Base-by-base conservation (phyloP, 2,329 filamentous ascomycete species). In the Stemphylium beticola region DNA sequence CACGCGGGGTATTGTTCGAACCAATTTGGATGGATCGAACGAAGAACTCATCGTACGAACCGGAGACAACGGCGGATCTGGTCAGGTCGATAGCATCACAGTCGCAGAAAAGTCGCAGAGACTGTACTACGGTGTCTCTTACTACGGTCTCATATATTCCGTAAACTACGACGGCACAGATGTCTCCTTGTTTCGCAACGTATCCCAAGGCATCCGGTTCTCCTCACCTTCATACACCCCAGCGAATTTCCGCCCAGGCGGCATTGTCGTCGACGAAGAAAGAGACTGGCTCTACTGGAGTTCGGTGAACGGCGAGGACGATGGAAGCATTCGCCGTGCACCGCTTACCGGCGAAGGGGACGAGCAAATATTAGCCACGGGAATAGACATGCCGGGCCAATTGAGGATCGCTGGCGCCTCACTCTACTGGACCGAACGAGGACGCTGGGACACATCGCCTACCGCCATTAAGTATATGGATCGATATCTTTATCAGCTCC, bases 251-350 rank as follows among this genome's bases (percentile, higher is more conserved):
- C 46, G 45, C 26, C 34, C 58, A 9, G 45, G 20, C 12, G 55
- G 55, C 7, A 29, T 63, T 2, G 24, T 36, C 5, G 51, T 61
- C 12, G 60, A 63, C 31, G 45, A 61, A 37, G 50, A 53, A 14
- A 50, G 40, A 31, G 50, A 50, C 14, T 59, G 52, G 49, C 32
- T 63, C 5, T 63, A 63, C 36, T 61, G 58, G 55, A 59, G 55
- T 20, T 49, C 58, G 10, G 45, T 33, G 10, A 33, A n/a, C 3
- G 56, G 47, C 11, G 29, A 14, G 11, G 14, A 53, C 18, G 44
- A 48, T 9, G 60, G 60, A 6, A 58, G 55, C 22, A 56, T 63
- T 18, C 50, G 55, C 5, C 53, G 60, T 6, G 18, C 36, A 1
- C 34, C 34, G 1, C 41, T 61, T 11, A 22, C 34, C 9, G 38